Evolutionary conservation across 495 filamentous ascomycete genomes (phyloP).

Genomic region (Aspergillus saccharolyticus): DNA sequence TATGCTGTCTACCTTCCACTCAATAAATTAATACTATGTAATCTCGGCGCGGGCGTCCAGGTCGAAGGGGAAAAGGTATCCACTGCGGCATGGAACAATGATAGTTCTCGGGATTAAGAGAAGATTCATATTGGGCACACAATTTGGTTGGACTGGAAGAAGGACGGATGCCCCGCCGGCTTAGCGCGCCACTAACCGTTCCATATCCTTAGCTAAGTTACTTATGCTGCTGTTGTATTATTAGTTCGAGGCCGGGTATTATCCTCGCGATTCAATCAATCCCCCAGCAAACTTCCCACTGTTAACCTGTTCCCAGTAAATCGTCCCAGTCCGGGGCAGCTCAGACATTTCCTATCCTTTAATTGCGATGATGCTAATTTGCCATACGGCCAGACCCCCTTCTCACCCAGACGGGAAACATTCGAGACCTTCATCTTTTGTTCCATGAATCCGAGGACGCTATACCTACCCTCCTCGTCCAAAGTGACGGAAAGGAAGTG

Average conservation of each 20-base stretch:
- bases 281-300: neutral
- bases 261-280: neutral
- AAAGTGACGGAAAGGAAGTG: neutral
- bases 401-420: too few relatives aligned
- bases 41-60: neutral
- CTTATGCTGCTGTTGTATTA: neutral
- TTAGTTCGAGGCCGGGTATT: neutral
- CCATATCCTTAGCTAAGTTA: neutral
- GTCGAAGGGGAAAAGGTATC: slow-evolving; percentile 1
- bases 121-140: neutral
- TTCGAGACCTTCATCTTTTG: neutral
- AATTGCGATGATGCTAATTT: neutral
- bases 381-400: too few relatives aligned
- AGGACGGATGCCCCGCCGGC: neutral
- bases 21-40: slow-evolving; percentile 3
- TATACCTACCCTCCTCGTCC: neutral
- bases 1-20: neutral
- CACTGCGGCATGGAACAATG: slow-evolving; percentile 5
- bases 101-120: neutral
- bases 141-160: slow-evolving; percentile 3
- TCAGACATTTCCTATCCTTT: neutral
- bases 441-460: neutral
- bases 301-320: neutral
- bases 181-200: neutral
- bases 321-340: neutral